phyloP scores from a whole-genome alignment of 2,329 filamentous ascomycete genomes.

The Orbilia ellipsospora region DNA sequence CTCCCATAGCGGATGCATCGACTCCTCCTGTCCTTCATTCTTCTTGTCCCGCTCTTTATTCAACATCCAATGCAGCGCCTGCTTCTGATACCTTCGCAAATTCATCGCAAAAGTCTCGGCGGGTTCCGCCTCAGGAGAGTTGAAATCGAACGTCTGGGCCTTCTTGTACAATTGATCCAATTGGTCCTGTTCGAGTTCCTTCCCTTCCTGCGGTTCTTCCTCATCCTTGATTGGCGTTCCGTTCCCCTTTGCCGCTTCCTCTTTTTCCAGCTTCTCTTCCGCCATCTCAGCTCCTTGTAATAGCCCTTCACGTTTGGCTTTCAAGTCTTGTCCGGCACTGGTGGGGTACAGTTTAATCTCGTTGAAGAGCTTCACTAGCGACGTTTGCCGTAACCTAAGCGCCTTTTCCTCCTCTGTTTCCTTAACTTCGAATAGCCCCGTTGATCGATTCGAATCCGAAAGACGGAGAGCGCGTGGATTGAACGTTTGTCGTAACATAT shows the following conservation, averaged over 20 bases:
- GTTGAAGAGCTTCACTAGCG: conserved; percentile 86
- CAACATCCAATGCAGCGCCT: conserved; percentile 96
- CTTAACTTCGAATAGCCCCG: conserved; percentile 81
- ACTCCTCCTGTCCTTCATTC: conserved; percentile 74
- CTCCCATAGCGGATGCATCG: conserved; percentile 98
- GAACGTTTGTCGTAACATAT: conserved; percentile 79
- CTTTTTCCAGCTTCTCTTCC: conserved; percentile 75
- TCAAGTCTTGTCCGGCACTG: conserved; percentile 74
- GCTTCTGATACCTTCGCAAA: conserved; percentile 91
- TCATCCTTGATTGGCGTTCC: conserved; percentile 64
- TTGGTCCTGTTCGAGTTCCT: conserved; percentile 94
- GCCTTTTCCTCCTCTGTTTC: conserved; percentile 88
- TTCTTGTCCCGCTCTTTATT: conserved; percentile 82
- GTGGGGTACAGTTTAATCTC: conserved; percentile 86
- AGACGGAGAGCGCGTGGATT: conserved; percentile 71
- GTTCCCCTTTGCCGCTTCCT: conserved; percentile 58
- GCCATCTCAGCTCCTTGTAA: conserved; percentile 88
- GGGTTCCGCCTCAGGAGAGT: conserved; percentile 86
- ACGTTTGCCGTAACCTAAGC: conserved; percentile 84
- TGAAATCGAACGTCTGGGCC: conserved; percentile 95
- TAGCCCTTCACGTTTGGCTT: conserved; percentile 76
- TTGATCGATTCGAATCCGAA: conserved; percentile 76
- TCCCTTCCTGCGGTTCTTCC: conserved; percentile 80
- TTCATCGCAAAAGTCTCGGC: conserved; percentile 82
- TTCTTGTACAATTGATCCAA: conserved; percentile 94